Conservation (phyloP, 495 filamentous ascomycete species). For the Neurospora tetraspora region DNA sequence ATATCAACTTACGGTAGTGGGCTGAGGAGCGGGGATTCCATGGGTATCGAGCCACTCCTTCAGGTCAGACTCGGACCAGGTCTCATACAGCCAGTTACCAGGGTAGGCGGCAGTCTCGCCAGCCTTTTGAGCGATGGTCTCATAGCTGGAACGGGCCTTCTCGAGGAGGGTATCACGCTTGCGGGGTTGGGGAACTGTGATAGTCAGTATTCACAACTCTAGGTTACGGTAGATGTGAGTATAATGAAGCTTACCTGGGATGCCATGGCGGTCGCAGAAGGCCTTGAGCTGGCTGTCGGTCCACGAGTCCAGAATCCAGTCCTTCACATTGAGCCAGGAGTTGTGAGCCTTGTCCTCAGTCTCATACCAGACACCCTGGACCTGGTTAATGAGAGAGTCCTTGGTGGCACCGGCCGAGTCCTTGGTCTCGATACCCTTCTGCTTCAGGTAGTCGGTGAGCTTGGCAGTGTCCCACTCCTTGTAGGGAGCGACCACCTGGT, state of each 20-base stretch:
- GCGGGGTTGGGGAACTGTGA: conserved; percentile 61
- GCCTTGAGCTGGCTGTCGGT: conserved; percentile 66
- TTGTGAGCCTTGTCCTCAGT: conserved; percentile 61
- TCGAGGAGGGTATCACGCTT: conserved; percentile 74
- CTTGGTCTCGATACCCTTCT: conserved; percentile 59
- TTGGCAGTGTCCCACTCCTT: conserved; percentile 58
- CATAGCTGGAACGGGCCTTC: conserved; percentile 70
- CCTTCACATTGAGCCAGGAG: conserved; percentile 60
- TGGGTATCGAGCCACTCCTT: conserved; percentile 80
- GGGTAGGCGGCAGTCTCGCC: conserved; percentile 77
- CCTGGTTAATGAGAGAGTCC: conserved; percentile 53
- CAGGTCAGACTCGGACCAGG: conserved; percentile 57
- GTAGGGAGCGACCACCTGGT: conserved; percentile 56
- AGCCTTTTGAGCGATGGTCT: conserved; percentile 68
- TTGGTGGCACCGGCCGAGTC: conserved; percentile 51
- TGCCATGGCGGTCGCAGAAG: conserved; percentile 79
- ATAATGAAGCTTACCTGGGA: conserved; percentile 45
- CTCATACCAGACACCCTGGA: conserved; percentile 65
- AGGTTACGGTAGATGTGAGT: background rate
- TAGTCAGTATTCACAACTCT: background rate
- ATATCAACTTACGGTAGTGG: conserved; percentile 41
- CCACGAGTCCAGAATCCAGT: conserved; percentile 93
- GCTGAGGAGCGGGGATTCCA: conserved; percentile 81
- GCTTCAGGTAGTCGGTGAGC: conserved; percentile 53
- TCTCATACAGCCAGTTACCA: conserved; percentile 89